Conservation (phyloP, 306 rosid genomes). For the Purshia tridentata region DNA sequence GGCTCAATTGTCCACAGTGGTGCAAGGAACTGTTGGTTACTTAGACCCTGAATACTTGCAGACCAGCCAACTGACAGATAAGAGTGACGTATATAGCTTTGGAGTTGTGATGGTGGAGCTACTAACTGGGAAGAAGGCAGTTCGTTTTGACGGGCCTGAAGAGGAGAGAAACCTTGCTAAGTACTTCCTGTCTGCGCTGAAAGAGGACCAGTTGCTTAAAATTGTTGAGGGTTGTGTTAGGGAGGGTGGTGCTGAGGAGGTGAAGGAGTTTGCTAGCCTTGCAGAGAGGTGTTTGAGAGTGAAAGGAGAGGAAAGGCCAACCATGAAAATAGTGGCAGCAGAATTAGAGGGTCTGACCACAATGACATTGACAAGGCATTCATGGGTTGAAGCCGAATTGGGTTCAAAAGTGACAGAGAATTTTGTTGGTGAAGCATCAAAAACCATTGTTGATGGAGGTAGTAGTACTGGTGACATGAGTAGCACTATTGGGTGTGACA, state of each 20-base stretch:
- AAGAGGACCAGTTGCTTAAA: constrained; percentile 9
- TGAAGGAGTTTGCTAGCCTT: constrained; percentile 20
- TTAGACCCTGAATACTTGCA: constrained; percentile 37
- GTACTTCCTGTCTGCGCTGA: constrained; percentile 27
- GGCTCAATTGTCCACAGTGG: constrained; percentile 25
- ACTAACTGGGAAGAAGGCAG: constrained; percentile 29
- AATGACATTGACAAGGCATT: not conserved
- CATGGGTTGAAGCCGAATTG: not conserved
- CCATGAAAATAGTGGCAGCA: constrained; percentile 35
- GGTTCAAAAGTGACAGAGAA: not conserved
- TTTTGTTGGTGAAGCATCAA: not conserved
- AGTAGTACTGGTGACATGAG: not conserved
- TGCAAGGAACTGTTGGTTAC: constrained; percentile 36
- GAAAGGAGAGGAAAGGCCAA: constrained; percentile 30
- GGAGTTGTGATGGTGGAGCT: constrained; percentile 40
- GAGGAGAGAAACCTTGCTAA: constrained; percentile 24
- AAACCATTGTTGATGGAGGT: not conserved
- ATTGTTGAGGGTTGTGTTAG: constrained; percentile 12
- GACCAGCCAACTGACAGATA: constrained; percentile 30
- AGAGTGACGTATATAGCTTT: constrained; percentile 45
- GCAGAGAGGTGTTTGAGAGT: constrained; percentile 12
- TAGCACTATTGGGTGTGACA: too few species aligned
- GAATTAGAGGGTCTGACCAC: constrained; percentile 29
- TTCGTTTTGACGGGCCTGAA: constrained; percentile 23
- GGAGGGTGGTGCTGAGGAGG: constrained; percentile 15